These are phyloP conservation scores for Solanum pimpinellifolium DNA, from an alignment of 257 asterid genomes.

Conservation along the genomic window DNA sequence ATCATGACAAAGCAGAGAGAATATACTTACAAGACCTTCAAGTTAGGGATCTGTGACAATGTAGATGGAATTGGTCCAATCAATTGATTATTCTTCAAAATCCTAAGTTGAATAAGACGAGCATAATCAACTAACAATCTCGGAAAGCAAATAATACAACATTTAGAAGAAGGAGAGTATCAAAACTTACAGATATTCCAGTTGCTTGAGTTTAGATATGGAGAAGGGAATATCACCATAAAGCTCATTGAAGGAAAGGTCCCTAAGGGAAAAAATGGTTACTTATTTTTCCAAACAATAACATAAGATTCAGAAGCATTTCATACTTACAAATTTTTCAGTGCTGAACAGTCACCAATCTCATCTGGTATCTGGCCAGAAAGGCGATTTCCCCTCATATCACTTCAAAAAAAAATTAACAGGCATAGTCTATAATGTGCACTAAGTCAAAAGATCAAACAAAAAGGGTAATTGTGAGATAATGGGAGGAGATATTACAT, in stretches of 20 bases:
- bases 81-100: constrained; percentile 66
- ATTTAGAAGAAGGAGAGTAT: neutral
- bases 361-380: constrained; percentile 98
- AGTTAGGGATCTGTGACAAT: constrained; percentile 89
- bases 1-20: neutral
- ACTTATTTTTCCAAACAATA: neutral
- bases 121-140: neutral
- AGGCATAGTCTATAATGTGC: neutral
- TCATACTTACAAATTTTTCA: constrained; percentile 49
- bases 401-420: constrained; percentile 22
- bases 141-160: neutral
- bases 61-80: constrained; percentile 97
- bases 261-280: constrained; percentile 25
- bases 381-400: constrained; percentile 56
- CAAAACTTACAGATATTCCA: constrained; percentile 53
- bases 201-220: constrained; percentile 83
- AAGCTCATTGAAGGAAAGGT: constrained; percentile 77
- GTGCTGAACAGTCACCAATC: constrained; percentile 83
- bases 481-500: constrained; percentile 27
- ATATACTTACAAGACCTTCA: constrained; percentile 70
- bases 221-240: constrained; percentile 94
- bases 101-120: constrained; percentile 18
- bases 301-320: neutral
- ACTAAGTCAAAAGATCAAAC: neutral
- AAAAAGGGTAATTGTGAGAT: neutral